Base-by-base conservation (phyloP, 768 basidiomycete species). In the Lactarius hengduanensis region DNA sequence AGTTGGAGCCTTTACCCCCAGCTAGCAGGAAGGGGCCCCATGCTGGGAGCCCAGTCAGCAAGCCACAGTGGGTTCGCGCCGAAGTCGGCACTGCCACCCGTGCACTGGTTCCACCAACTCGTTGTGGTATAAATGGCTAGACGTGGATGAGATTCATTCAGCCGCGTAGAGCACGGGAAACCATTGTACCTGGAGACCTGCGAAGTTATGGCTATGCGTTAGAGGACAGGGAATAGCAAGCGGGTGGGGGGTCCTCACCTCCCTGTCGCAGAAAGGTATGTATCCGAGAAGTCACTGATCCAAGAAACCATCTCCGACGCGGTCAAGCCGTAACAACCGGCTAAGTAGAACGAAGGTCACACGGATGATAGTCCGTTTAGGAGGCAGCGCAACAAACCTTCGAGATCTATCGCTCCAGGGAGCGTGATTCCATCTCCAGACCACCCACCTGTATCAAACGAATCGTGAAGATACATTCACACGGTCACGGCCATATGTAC, bases 31-130 rank as follows among this genome's bases (percentile, higher is more conserved):
- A 89, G 79, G 4, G 83, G 70, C 2, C 85, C 86, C n/a, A 83
- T 73, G 34, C 73, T 70, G 9, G 84, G 81, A 3, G 83, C 72
- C 54, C 80, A 88, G 26, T 77, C 74, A 3, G 88, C 87, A 47
- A 89, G 79, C 86, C 85, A 88, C 4, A 90, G 76, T 2, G 87
- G 85, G 72, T 83, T 86, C 2, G 71, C 62, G 0, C 72, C 80
- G 67, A 90, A 88, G 4, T 76, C 76, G 20, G 77, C 76, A 64
- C 81, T 84, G 73, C 87, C 84, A 0, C 83, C 86, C 3, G 88
- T 89, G 73, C 88, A 89, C 11, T 79, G 80, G 16, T 71, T 84
- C 88, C 88, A 90, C 88, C 87, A 89, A 72, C 82, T 78, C 13
- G 86, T 86, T 5, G 84, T 86, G 43, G 85, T 84, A 69, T 88